Conservation (phyloP, 2,329 filamentous ascomycete genomes). For the Talaromyces sp. region DNA sequence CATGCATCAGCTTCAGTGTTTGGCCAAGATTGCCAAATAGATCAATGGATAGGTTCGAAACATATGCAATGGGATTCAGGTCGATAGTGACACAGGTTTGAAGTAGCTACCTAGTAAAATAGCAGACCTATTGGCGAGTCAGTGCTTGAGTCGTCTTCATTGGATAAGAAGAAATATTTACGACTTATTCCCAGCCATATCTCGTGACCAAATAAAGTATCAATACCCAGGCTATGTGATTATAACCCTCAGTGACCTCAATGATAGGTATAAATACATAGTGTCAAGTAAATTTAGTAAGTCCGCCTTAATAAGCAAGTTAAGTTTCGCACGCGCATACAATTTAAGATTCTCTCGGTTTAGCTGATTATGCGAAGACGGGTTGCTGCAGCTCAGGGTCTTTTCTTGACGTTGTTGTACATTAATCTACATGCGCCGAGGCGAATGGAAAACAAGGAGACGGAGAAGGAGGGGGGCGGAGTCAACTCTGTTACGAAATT, state of each 20-base stretch:
- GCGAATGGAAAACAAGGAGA: conserved; percentile 1
- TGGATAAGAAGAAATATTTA: not conserved
- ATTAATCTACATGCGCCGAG: conserved; percentile 8
- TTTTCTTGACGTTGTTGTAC: conserved; percentile 7
- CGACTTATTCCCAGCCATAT: not conserved
- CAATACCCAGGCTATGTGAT: no score
- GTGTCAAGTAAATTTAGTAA: not conserved
- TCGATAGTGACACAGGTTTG: not conserved
- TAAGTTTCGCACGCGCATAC: conserved; percentile 9
- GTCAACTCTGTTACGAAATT: not conserved
- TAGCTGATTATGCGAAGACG: conserved; percentile 16
- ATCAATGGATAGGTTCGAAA: not conserved
- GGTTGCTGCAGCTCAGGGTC: conserved; percentile 16
- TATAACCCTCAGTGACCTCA: no score
- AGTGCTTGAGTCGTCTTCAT: not conserved
- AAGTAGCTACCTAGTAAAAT: not conserved
- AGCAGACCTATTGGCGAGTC: not conserved
- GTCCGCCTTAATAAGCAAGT: not conserved
- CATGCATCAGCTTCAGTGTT: no score
- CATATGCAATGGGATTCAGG: not conserved
- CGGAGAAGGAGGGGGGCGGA: not conserved
- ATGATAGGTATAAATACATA: not conserved
- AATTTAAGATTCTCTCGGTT: conserved; percentile 6
- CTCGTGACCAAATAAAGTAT: no score
- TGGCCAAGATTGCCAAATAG: not conserved